Conservation (phyloP, 2,329 filamentous ascomycete genomes). For the Beauveria varroae region DNA sequence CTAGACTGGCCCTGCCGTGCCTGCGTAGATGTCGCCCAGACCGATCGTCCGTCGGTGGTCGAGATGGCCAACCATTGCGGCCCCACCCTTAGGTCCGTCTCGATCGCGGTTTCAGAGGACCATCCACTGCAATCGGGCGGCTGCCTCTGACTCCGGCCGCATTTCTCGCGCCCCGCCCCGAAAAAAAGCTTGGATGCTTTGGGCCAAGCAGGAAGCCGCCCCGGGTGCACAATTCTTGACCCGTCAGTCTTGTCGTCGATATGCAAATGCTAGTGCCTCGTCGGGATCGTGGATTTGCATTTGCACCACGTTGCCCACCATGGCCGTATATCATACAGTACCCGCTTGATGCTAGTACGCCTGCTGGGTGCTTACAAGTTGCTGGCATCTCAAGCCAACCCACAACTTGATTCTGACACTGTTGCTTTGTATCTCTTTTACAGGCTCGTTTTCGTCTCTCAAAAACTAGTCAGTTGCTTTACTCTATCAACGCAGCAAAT, state of each 20-base stretch:
- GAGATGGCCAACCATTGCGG: not conserved
- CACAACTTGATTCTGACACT: not conserved
- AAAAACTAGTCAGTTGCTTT: not conserved
- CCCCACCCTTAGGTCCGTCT: not conserved
- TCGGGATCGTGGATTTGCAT: not conserved
- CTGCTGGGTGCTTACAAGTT: not conserved
- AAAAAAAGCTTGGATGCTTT: not conserved
- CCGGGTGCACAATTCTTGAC: not conserved
- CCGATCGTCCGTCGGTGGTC: constrained; percentile 1
- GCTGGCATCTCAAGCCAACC: not conserved
- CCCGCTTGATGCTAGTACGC: not conserved
- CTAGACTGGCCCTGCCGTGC: not conserved
- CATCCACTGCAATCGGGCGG: constrained; percentile 1
- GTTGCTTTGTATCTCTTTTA: not conserved
- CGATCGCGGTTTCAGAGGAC: constrained; percentile 6
- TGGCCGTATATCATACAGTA: not conserved
- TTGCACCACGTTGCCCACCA: not conserved
- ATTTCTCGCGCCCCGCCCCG: not conserved
- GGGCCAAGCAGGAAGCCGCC: not conserved
- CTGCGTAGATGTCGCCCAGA: not conserved
- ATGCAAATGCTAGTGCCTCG: not conserved
- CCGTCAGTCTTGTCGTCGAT: constrained; percentile 1
- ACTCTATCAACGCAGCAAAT: not conserved
- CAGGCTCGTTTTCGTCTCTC: not conserved
- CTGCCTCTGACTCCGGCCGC: not conserved